A percentile compares a stretch with the other conserved stretches of the same genome.
Conservation (phyloP, 2,329 filamentous ascomycete species). For the Sclerotinia spermophila region DNA sequence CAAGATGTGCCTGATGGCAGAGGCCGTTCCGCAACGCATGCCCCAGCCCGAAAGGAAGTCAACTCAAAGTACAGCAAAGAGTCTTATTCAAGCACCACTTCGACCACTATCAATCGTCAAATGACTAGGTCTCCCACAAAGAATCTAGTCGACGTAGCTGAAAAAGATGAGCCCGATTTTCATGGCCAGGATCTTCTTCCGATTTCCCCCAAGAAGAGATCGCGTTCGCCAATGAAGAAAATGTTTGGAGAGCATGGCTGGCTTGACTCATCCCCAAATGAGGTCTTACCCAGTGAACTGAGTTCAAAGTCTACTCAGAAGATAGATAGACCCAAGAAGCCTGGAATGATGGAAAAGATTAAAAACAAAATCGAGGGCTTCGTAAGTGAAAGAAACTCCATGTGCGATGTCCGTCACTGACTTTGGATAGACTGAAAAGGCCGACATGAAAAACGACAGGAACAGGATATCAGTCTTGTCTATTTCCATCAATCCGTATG, state of each 20-base stretch:
- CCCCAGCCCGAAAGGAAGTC: not conserved
- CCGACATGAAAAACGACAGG: slow-evolving; percentile 28
- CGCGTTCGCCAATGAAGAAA: slow-evolving; percentile 38
- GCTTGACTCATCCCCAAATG: slow-evolving; percentile 32
- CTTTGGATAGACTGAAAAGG: slow-evolving; percentile 33
- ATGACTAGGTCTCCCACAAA: slow-evolving; percentile 26
- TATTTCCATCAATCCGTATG: slow-evolving; percentile 30
- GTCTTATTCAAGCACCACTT: slow-evolving; percentile 4
- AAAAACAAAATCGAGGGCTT: slow-evolving; percentile 34
- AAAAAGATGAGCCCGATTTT: slow-evolving; percentile 23
- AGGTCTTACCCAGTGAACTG: slow-evolving; percentile 20
- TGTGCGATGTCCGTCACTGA: not conserved
- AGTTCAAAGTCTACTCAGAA: slow-evolving; percentile 22
- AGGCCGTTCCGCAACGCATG: not conserved
- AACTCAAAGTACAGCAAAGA: not conserved
- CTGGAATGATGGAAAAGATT: slow-evolving; percentile 32
- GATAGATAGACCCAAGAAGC: slow-evolving; percentile 23
- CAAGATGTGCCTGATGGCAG: not conserved
- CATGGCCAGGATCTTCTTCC: not conserved
- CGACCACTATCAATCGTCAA: slow-evolving; percentile 17
- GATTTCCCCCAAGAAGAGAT: slow-evolving; percentile 29
- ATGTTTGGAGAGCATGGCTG: slow-evolving; percentile 37
- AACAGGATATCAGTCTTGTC: slow-evolving; percentile 27
- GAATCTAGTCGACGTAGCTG: slow-evolving; percentile 21
- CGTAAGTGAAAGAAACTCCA: slow-evolving; percentile 25